Evolutionary conservation across 305 asterid genomes (phyloP).

Genomic region (Fraxinus floribunda): DNA sequence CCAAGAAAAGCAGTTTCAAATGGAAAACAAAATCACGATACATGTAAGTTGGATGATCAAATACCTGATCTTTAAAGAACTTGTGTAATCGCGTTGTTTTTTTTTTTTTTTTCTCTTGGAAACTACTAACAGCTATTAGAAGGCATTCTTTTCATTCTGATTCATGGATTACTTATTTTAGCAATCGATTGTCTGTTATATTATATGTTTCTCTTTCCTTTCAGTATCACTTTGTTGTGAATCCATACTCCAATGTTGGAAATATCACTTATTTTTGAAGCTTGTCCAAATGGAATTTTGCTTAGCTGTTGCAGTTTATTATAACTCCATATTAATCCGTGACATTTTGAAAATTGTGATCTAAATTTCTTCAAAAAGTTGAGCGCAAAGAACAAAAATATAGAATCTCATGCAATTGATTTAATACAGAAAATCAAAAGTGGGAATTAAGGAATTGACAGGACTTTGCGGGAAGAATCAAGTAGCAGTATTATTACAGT

Average conservation of each 20-base stretch:
- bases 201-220: neutral
- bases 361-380: neutral
- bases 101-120: neutral
- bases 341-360: neutral
- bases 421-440: neutral
- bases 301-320: neutral
- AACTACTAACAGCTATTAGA: neutral
- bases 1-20: conserved; percentile 25
- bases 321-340: neutral
- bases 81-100: neutral
- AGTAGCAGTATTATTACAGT: conserved; percentile 31
- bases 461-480: neutral
- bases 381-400: neutral
- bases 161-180: neutral
- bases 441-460: neutral
- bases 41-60: conserved; percentile 16
- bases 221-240: conserved; percentile 14
- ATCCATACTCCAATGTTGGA: neutral
- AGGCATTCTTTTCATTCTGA: neutral
- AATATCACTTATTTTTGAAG: neutral
- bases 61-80: conserved; percentile 10
- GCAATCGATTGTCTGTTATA: neutral
- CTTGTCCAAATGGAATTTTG: neutral
- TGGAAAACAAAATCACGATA: conserved; percentile 18
- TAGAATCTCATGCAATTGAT: neutral